Base-by-base conservation (phyloP, 768 basidiomycete genomes). In the Pleurotus djamor region DNA sequence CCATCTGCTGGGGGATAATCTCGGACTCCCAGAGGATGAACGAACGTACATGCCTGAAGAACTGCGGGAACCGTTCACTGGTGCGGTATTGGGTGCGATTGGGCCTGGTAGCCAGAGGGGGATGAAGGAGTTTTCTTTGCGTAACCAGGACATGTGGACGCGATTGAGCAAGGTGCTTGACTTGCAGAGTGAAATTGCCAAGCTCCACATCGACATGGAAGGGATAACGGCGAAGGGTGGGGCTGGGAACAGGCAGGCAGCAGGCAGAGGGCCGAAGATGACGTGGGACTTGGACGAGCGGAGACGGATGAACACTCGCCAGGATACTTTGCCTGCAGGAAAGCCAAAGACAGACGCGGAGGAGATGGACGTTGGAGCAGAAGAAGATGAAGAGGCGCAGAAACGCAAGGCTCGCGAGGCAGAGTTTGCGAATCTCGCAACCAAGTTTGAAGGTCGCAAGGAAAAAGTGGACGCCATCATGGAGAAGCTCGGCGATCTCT, bases 121-220 rank as follows among this genome's bases (percentile, higher is more conserved):
- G 28, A 14, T n/a, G 43, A 62, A 55, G 21, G 64, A 62, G 41
- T 65, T 65, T 10, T 62, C 59, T 56, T 57, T 47, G 14, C 72
- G 72, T 49, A 79, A 80, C 62, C 82, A 81, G 52, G 83, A 80
- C 56, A 68, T 89, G 51, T 92, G 91, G 91, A 66, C 79, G 0
- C 85, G 87, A 61, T 79, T 92, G 13, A 83, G 83, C 16, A 79
- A 79, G 47, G 86, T 92, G n/a, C 69, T 90, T 61, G 86, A 86
- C 38, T 71, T 92, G 34, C 89, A 92, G 68, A 83, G 81, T 57
- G 83, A 89, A 62, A 83, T 92, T 36, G 85, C 90, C 4, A 76
- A 74, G 62, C 83, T 89, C 81, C 91, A 92, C 67, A 71, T 86
- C 8, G 83, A 87, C 28, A 89, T 92, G 88, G 91, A 92, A 68